Conservation (phyloP, 2,329 filamentous ascomycete genomes). For the Dryadomyces sulphureus region DNA sequence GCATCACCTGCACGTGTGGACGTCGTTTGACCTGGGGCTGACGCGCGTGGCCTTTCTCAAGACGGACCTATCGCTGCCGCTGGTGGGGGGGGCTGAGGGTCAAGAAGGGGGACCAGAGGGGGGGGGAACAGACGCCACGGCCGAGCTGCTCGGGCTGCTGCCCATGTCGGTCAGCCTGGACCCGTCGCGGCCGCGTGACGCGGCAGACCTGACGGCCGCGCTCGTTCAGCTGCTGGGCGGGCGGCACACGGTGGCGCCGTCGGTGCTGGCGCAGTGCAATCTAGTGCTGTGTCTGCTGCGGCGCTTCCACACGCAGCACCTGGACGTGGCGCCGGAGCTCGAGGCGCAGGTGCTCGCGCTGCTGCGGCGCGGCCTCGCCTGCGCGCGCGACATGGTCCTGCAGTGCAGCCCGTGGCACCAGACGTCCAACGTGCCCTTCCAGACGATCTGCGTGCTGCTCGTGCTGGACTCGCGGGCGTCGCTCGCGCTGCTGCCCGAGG, state of each 20-base stretch:
- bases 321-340: constrained; percentile 24
- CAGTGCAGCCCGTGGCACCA: constrained; percentile 40
- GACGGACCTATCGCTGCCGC: constrained; percentile 24
- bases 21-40: constrained; percentile 42
- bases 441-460: constrained; percentile 39
- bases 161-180: constrained; percentile 38
- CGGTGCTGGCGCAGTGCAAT: constrained; percentile 36
- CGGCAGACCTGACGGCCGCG: constrained; percentile 25
- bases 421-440: constrained; percentile 44
- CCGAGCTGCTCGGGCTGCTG: constrained; percentile 35
- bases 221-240: constrained; percentile 25
- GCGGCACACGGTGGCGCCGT: constrained; percentile 23
- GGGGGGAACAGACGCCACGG: constrained; percentile 20
- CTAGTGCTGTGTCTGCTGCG: constrained; percentile 40
- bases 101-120: background rate
- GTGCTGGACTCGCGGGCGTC: constrained; percentile 37
- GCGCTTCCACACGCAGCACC: constrained; percentile 34
- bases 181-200: constrained; percentile 27
- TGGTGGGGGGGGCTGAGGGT: constrained; percentile 17
- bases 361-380: constrained; percentile 27
- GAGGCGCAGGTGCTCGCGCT: constrained; percentile 32
- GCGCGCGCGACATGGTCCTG: constrained; percentile 29
- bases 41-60: constrained; percentile 31
- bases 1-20: constrained; percentile 43
- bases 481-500: constrained; percentile 30